These are phyloP conservation scores for Ophiocordyceps robertsii DNA, from an alignment of 2,329 filamentous ascomycete species.

Conservation along the genomic window DNA sequence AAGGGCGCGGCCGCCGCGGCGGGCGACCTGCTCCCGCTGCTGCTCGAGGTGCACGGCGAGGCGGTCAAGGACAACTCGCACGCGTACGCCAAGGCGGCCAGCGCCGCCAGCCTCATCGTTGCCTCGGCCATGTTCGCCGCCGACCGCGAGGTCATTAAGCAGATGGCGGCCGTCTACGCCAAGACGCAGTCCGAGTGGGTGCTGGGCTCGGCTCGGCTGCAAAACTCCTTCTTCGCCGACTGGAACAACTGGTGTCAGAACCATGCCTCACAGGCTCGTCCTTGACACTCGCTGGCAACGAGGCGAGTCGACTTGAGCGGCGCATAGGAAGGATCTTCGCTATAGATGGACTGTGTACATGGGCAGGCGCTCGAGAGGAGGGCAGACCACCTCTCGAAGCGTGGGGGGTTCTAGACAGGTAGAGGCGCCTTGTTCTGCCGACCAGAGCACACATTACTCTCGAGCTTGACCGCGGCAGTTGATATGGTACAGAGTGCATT, in stretches of 20 bases:
- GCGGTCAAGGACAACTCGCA: conserved; percentile 51
- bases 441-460: conserved; percentile 19
- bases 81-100: conserved; percentile 61
- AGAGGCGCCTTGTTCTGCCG: not conserved
- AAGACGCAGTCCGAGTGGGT: conserved; percentile 45
- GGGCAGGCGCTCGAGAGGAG: too few species aligned
- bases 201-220: conserved; percentile 43
- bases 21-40: conserved; percentile 39
- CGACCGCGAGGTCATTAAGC: conserved; percentile 36
- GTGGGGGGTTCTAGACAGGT: not conserved
- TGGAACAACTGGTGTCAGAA: conserved; percentile 62
- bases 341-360: too few species aligned
- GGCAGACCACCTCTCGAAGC: too few species aligned
- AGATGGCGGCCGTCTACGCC: conserved; percentile 50
- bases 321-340: too few species aligned
- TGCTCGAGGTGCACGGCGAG: conserved; percentile 57
- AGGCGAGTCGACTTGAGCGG: too few species aligned
- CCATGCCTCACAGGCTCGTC: conserved; percentile 21
- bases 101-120: conserved; percentile 55
- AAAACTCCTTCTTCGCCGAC: conserved; percentile 53
- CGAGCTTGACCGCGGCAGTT: conserved; percentile 15
- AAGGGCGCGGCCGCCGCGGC: conserved; percentile 19
- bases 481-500: conserved; percentile 19
- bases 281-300: conserved; percentile 5
- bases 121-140: conserved; percentile 45